Base-by-base conservation (phyloP, 805 yeast genomes). In the Cyberlindnera meyerae region DNA sequence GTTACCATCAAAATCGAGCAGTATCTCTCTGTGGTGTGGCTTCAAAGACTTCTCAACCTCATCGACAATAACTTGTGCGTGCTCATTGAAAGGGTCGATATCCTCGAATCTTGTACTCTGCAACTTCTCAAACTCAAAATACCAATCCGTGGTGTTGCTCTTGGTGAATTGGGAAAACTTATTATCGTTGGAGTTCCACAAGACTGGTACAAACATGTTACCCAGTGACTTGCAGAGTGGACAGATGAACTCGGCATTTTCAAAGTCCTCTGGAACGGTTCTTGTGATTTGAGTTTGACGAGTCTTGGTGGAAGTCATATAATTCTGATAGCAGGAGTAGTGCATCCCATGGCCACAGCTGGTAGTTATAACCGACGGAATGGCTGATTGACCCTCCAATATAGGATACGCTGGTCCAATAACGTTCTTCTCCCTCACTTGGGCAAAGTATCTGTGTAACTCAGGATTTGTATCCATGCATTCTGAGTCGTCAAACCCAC, bases 321-420 rank as follows among this genome's bases (percentile, higher is more conserved):
- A 84, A 40, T 77, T 77, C 36, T 75, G 59, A 51, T 80, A 82
- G 55, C 98, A 90, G 13, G 74, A 68, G 43, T 73, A 77, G 58
- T 90, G 98, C 79, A 90, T 82, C 2, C 95, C 94, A 60, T 90
- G 98, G 1, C 96, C 95, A 64, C 98, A 90, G 34, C 95, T 81
- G 42, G 77, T 73, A 4, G 81, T 66, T 1, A 60, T 39, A 29
- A 40, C 11, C 27, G 36, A 29, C 53, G 54, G 15, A 57, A 57
- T 14, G 55, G 58, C 8, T 48, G 51, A 5, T 79, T 75, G 29
- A 2, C 32, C 28, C 7, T 28, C 33, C 9, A 20, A 15, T 2
- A 18, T 21, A 13, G 49, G 47, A 47, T 82, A 86, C 1, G 90
- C 89, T 0, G 88, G 90, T 0, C 95, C 95, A 44, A 80, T 58